Evolutionary conservation across 2,329 filamentous ascomycete species (phyloP), one percentile per base, ranked within the genome.

Genomic region (Ascochyta rabiei): DNA sequence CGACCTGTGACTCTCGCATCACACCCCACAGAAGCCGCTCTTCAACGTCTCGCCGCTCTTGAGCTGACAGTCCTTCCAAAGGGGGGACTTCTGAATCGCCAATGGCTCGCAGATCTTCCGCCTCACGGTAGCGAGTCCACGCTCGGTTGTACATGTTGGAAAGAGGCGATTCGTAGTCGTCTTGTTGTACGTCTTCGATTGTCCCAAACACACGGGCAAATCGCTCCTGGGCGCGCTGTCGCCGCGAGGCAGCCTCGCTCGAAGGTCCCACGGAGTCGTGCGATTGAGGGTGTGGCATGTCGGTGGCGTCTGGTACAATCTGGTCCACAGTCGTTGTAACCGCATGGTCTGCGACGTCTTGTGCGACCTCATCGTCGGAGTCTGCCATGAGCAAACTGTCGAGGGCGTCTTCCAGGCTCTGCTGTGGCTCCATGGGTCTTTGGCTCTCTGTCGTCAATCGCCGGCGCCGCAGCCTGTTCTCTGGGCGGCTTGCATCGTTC

Each of bases 151-250:
- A 82, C 77, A 82, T 77, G 55, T 73, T 72, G 16, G 77, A 74
- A 12, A 82, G 76, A 0, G 80, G 80, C n/a, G 76, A 79, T 50
- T 79, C 75, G 58, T 81, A 81, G 28, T 78, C 75, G 3, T 80
- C 78, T 3, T 72, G 74, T n/a, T 77, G 67, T 46, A 81, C 70
- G 10, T 81, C 78, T 56, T 81, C 79, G 10, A 78, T 66, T 0
- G 76, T 76, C 13, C 80, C 80, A 53, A 81, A 81, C 0, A 81
- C 62, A 9, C 79, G 70, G 5, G 54, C 56, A 16, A 71, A 62
- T 16, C 68, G 61, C 39, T 74, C 71, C 35, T 63, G 57, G 2
- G 66, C 63, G 18, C 68, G 64, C 39, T 69, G 66, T 7, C 65
- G 34, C 31, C 52, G 60, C 5, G 56, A 51, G 28, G 66, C 62